A percentile compares a stretch with the other conserved stretches of the same genome.
These are phyloP conservation scores for Nephelium lappaceum DNA, from an alignment of 345 rosid species.

Conservation along the genomic window DNA sequence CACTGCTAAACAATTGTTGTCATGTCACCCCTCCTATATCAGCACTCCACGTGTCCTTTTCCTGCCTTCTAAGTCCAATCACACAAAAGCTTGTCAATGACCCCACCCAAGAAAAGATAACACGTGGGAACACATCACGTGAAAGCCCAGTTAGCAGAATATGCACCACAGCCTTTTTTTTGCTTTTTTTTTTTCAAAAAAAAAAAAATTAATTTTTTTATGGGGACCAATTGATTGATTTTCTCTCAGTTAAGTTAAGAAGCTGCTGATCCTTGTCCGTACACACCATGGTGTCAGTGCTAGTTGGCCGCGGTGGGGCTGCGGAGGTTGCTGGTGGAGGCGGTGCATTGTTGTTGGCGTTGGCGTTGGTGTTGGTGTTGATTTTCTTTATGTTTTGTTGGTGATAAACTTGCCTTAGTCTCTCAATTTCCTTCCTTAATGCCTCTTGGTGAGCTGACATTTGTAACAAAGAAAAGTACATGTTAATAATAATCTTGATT, in stretches of 20 bases:
- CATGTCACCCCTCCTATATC: constrained; percentile 21
- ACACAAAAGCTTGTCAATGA: constrained; percentile 8
- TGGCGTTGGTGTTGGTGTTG: constrained; percentile 18
- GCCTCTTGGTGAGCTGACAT: constrained; percentile 72
- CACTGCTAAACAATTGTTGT: background rate
- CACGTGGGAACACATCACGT: constrained; percentile 41
- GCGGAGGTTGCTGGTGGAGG: background rate
- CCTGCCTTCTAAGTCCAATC: constrained; percentile 8
- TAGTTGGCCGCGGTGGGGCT: background rate
- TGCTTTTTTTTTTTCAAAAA: background rate
- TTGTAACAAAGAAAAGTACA: background rate
- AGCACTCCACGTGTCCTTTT: constrained; percentile 28
- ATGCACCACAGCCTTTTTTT: constrained; percentile 14
- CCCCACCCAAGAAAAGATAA: constrained; percentile 16
- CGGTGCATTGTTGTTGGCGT: constrained; percentile 16
- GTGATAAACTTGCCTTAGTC: constrained; percentile 56
- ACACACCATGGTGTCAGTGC: constrained; percentile 10
- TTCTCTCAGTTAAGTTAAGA: constrained; percentile 12
- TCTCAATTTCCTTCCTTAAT: constrained; percentile 67
- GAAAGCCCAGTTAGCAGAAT: constrained; percentile 35
- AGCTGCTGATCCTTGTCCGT: constrained; percentile 22
- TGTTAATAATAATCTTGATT: background rate
- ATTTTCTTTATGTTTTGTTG: constrained; percentile 56
- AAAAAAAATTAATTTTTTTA: too few species aligned
- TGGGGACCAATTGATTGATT: constrained; percentile 3